phyloP scores from a whole-genome alignment of 75 land plant genomes.

The Selaginella moellendorffii region DNA sequence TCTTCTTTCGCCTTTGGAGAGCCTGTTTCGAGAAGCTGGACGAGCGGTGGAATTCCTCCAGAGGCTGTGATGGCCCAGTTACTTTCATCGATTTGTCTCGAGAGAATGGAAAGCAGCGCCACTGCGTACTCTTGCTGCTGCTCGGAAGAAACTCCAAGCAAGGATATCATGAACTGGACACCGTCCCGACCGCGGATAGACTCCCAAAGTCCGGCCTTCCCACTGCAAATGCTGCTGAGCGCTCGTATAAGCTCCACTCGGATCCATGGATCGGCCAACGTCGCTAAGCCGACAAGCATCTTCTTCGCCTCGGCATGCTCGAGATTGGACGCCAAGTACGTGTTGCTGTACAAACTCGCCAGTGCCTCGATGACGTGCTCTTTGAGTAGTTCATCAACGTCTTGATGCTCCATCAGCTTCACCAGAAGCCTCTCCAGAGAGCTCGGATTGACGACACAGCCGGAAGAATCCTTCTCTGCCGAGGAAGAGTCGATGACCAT shows the following conservation, averaged over 20 bases:
- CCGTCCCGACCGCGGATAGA: conserved; percentile 6
- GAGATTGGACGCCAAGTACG: not conserved
- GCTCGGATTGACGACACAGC: no score
- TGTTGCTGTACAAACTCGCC: conserved; percentile 3
- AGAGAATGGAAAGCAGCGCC: not conserved
- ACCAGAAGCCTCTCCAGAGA: no score
- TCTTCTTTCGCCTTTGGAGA: not conserved
- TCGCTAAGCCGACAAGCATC: conserved; percentile 2
- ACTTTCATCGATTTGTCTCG: not conserved
- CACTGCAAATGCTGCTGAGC: not conserved
- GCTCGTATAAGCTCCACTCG: not conserved
- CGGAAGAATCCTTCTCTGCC: no score
- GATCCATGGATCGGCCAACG: not conserved
- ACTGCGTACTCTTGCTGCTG: conserved; percentile 9
- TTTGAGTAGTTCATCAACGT: not conserved
- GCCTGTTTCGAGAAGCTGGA: conserved; percentile 1
- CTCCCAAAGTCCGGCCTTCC: conserved; percentile 1
- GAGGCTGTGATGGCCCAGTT: conserved; percentile 9
- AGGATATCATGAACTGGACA: conserved; percentile 4
- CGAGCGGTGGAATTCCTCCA: conserved; percentile 5
- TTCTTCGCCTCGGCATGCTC: conserved; percentile 7
- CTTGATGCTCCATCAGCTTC: not conserved
- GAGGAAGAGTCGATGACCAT: conserved; percentile 5
- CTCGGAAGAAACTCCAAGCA: conserved; percentile 2
- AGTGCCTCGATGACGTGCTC: conserved; percentile 3